Conservation (phyloP, 805 yeast genomes). For the Cyberlindnera nakhonratchasimensis region DNA sequence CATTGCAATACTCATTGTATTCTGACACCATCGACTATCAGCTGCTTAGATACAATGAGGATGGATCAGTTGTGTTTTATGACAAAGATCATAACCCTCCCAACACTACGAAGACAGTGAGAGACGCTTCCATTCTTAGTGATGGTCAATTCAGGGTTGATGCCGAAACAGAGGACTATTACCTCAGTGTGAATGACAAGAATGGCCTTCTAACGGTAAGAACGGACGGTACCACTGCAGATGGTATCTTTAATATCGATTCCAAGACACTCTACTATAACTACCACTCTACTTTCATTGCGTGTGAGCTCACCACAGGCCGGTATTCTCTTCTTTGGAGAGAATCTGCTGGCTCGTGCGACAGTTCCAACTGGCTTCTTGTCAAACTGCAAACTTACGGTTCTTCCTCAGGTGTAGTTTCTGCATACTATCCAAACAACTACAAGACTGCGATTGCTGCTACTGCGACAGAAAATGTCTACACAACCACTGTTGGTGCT, state of each 20-base stretch:
- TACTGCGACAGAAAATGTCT: conserved; percentile 22
- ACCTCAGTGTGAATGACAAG: conserved; percentile 10
- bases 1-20: conserved; percentile 20
- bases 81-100: conserved; percentile 6
- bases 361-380: conserved; percentile 21
- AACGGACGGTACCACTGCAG: conserved; percentile 5
- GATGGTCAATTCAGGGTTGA: conserved; percentile 17
- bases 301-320: conserved; percentile 16
- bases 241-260: conserved; percentile 19
- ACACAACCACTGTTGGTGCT: conserved; percentile 19
- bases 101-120: conserved; percentile 11
- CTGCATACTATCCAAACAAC: conserved; percentile 17
- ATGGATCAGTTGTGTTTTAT: conserved; percentile 19
- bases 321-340: conserved; percentile 24
- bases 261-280: conserved; percentile 14
- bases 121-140: conserved; percentile 9
- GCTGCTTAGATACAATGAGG: conserved; percentile 11
- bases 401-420: conserved; percentile 8
- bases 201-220: conserved; percentile 16
- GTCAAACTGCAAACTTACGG: conserved; percentile 18
- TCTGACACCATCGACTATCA: conserved; percentile 20
- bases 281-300: conserved; percentile 23
- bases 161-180: conserved; percentile 4
- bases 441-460: conserved; percentile 19
- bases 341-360: conserved; percentile 20